Evolutionary conservation across 164 flowering plant genomes (phyloP).

Genomic region (Paratinospora sagittata): DNA sequence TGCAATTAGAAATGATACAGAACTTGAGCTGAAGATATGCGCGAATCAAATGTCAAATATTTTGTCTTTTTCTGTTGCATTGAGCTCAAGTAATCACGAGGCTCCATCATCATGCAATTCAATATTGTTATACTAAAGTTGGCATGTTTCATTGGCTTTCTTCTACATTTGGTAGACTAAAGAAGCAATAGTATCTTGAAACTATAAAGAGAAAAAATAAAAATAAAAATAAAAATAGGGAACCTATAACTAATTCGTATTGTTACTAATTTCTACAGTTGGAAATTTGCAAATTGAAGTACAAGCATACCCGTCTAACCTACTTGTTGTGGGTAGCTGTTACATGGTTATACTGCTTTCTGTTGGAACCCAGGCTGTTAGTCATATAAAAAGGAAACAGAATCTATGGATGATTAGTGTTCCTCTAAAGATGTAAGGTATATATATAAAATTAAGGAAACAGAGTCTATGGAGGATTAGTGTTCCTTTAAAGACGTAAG

Average conservation of each 20-base stretch:
- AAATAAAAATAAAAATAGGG: no score
- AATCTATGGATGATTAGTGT: no score
- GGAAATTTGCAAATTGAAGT: not conserved
- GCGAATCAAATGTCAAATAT: not conserved
- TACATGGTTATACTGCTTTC: no score
- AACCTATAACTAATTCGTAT: not conserved
- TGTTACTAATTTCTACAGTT: not conserved
- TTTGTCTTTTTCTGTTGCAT: not conserved
- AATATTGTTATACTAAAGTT: not conserved
- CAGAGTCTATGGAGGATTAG: no score
- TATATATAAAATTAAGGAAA: no score
- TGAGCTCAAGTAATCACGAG: no score
- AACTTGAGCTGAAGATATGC: not conserved
- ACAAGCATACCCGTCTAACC: no score
- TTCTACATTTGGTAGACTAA: not conserved
- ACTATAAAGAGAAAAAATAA: not conserved
- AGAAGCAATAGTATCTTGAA: not conserved
- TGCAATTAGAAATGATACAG: not conserved
- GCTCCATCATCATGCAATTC: not conserved
- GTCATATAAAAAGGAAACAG: no score
- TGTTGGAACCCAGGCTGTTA: no score
- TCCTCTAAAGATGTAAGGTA: no score
- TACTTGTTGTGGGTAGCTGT: no score
- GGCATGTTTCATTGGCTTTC: not conserved
- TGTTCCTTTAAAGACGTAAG: no score